These are phyloP conservation scores for Hypholoma sublateritium DNA, from an alignment of 768 basidiomycete species.

Conservation along the genomic window DNA sequence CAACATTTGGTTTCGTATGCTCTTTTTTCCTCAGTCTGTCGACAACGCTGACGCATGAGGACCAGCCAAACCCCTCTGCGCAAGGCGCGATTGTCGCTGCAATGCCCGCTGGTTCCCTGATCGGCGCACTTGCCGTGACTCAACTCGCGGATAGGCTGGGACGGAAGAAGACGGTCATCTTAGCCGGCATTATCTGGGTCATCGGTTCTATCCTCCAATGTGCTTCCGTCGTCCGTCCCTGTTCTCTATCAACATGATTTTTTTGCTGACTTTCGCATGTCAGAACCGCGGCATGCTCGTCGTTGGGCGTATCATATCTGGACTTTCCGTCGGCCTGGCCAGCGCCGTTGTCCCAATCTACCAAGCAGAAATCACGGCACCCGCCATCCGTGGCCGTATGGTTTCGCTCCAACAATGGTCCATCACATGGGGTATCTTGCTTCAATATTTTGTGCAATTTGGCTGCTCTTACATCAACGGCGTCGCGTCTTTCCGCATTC, in stretches of 20 bases:
- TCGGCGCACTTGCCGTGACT: conserved; percentile 64
- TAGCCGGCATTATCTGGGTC: conserved; percentile 71
- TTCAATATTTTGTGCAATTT: conserved; percentile 77
- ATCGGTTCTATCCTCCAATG: conserved; percentile 74
- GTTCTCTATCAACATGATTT: conserved; percentile 2
- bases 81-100: conserved; percentile 78
- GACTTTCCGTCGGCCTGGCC: conserved; percentile 65
- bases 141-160: conserved; percentile 65
- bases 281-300: conserved; percentile 78
- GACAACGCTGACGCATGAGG: neutral
- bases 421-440: conserved; percentile 76
- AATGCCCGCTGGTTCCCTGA: conserved; percentile 75
- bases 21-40: neutral
- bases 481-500: conserved; percentile 73
- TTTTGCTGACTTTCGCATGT: neutral
- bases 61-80: conserved; percentile 47
- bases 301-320: conserved; percentile 65
- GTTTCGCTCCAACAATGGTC: conserved; percentile 81
- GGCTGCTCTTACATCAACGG: conserved; percentile 75
- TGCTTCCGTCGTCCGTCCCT: conserved; percentile 42
- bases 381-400: conserved; percentile 70
- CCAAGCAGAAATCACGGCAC: conserved; percentile 74
- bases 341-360: conserved; percentile 72
- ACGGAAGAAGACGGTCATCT: conserved; percentile 64
- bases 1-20: conserved; percentile 35